Percentiles rank a stretch among this genome's conserved stretches.
Conservation (phyloP, 495 filamentous ascomycete genomes). For the Clohesyomyces aquaticus region DNA sequence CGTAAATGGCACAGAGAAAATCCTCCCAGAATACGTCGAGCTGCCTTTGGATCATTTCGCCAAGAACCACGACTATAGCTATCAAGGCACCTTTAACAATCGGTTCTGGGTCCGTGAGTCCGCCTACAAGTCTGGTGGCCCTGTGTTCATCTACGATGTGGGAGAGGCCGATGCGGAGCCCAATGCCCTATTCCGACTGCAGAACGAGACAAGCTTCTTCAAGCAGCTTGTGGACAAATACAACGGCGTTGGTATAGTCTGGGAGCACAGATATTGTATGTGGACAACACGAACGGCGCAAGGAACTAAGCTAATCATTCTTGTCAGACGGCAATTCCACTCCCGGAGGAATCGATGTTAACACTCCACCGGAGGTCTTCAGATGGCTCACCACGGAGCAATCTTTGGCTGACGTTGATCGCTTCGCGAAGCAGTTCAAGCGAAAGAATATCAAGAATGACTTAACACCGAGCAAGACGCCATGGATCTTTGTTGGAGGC, state of each 20-base stretch:
- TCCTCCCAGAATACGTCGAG: slow-evolving; percentile 33
- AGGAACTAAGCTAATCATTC: neutral
- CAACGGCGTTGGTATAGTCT: slow-evolving; percentile 58
- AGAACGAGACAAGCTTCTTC: slow-evolving; percentile 52
- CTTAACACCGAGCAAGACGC: slow-evolving; percentile 53
- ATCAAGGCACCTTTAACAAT: slow-evolving; percentile 54
- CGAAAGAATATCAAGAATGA: slow-evolving; percentile 46
- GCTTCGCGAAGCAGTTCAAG: slow-evolving; percentile 57
- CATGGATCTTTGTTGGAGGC: slow-evolving; percentile 64
- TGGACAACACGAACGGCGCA: neutral
- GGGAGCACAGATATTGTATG: slow-evolving; percentile 59
- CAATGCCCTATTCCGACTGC: slow-evolving; percentile 43
- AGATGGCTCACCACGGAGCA: slow-evolving; percentile 56
- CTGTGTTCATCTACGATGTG: slow-evolving; percentile 59
- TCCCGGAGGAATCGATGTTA: slow-evolving; percentile 52
- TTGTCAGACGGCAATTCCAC: slow-evolving; percentile 53
- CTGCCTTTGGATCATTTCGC: slow-evolving; percentile 39
- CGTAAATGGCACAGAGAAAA: slow-evolving; percentile 11
- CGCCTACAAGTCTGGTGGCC: slow-evolving; percentile 56
- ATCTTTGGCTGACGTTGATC: slow-evolving; percentile 57
- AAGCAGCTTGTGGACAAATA: slow-evolving; percentile 52
- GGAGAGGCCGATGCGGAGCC: slow-evolving; percentile 53
- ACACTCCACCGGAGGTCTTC: slow-evolving; percentile 55
- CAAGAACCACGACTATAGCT: slow-evolving; percentile 16
- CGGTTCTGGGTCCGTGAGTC: slow-evolving; percentile 59